These are phyloP conservation scores for Vairimorpha necatrix DNA, from an alignment of 371 early-diverging fungal species.

Conservation along the genomic window DNA sequence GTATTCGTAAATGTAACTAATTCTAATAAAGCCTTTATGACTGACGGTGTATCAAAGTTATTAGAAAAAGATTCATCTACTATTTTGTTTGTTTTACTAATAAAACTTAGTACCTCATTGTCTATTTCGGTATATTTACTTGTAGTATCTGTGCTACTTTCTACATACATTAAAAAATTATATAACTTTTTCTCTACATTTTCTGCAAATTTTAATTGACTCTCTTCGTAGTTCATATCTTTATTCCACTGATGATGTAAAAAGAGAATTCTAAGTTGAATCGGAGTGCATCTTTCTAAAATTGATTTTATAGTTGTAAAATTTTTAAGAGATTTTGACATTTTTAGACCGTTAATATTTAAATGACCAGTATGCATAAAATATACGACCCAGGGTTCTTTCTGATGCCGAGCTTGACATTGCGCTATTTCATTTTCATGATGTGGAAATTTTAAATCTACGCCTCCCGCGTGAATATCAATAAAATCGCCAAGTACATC, in stretches of 20 bases:
- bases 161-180: constrained; percentile 67
- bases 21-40: constrained; percentile 73
- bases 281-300: constrained; percentile 72
- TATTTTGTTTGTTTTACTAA: constrained; percentile 16
- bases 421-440: constrained; percentile 99
- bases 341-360: constrained; percentile 93
- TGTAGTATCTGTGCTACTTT: constrained; percentile 55
- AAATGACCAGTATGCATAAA: constrained; percentile 96
- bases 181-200: constrained; percentile 72
- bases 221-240: constrained; percentile 77
- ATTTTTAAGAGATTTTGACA: constrained; percentile 98
- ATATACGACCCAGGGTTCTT: constrained; percentile 88
- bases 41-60: constrained; percentile 80
- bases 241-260: constrained; percentile 81
- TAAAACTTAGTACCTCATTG: constrained; percentile 4
- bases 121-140: constrained; percentile 2
- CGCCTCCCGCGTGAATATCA: constrained; percentile 96
- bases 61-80: constrained; percentile 83
- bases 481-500: constrained; percentile 78
- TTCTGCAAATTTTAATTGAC: constrained; percentile 76
- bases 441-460: constrained; percentile 96
- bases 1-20: constrained; percentile 72
- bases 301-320: constrained; percentile 88
- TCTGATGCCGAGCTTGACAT: constrained; percentile 74
- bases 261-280: constrained; percentile 85